Base-by-base conservation (phyloP, 2,329 filamentous ascomycete genomes). In the Diaporthe capsici region DNA sequence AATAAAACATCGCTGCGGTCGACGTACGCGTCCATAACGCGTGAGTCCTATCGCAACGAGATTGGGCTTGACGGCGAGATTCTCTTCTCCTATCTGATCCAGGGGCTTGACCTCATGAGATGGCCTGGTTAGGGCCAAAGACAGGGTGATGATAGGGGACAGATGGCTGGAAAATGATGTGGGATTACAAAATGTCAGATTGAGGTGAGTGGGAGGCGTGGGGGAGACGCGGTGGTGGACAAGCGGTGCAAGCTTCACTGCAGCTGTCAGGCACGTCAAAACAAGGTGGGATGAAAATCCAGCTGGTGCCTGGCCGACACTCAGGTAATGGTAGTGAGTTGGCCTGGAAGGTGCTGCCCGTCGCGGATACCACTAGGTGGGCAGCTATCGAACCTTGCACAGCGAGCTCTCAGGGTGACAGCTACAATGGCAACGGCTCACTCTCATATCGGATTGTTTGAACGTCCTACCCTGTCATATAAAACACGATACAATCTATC, bases 1-100 rank as follows among this genome's bases (percentile, higher is more conserved):
- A 97, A 86, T 98, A 98, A 83, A 98, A 98, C 96, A 98, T 98
- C 39, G 49, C n/a, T 17, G 49, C 31, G 53, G 22, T 28, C 58
- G 70, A 31, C 12, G 39, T 6, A 28, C 70, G 34, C 73, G 70
- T 58, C 55, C 61, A 37, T 28, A 60, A 39, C 58, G 57, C 51
- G 51, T 25, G 8, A 51, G 15, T 9, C 34, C n/a, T 42, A 5
- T 12, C 47, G n/a, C 49, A 42, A 9, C 4, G n/a, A 20, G 31
- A 12, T 70, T 7, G 10, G 8, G n/a, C 34, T 70, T 22, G 42
- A 55, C 12, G 47, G 34, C 8, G 34, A 70, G 22, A 28, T 53
- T 6, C 61, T 67, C n/a, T 55, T 42, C 49, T n/a, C 42, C 42
- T 17, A 17, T 6, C 22, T 37, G 12, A 17, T 17, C 6, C 31